Evolutionary conservation across 345 rosid genomes (phyloP), one percentile per base, ranked within the genome.

Genomic region (Salix suchowensis): DNA sequence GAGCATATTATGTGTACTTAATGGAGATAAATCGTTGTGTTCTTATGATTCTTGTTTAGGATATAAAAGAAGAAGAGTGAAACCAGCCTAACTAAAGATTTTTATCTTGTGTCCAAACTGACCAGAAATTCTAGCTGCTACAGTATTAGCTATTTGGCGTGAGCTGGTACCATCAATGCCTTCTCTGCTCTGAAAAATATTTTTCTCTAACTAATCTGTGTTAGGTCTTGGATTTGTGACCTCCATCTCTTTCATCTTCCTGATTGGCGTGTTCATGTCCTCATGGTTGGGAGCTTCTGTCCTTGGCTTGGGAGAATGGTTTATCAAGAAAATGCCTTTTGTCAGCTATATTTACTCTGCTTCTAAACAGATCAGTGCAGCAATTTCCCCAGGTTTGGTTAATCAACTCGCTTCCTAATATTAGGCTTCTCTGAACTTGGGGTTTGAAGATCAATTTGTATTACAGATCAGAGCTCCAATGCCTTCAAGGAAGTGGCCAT

Each of bases 401-500:
- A 37, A 37, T 23, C 15, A 39, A 14, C 74, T 68, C 8, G 42
- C 71, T 68, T 77, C 62, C 34, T 30, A 14, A 54, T 67, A 42
- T 74, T 67, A 32, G 39, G 34, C 28, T 65, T 37, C 12, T 28
- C 14, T 0, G 4, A 42, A 42, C 44, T 7, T 61, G 36, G 46
- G 40, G 8, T 42, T 19, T 30, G 34, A 34, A 61, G 37, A 21
- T 6, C 30, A 32, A 23, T 64, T 24, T 79, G n/a, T 68, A 26
- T 64, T 74, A 46, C 88, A 90, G 94, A 89, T 87, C 93, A 90
- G 77, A 87, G 81, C 66, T 81, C 91, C 21, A 84, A 90, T 50
- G 94, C 97, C 19, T 92, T 92, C 87, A 90, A 90, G 78, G 90
- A 92, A 78, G 94, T 90, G 26, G 93, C 93, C 4, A 92, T 92